Base-by-base conservation (phyloP, 1,139 yeast species). In the Saccharomyces hybrid region DNA sequence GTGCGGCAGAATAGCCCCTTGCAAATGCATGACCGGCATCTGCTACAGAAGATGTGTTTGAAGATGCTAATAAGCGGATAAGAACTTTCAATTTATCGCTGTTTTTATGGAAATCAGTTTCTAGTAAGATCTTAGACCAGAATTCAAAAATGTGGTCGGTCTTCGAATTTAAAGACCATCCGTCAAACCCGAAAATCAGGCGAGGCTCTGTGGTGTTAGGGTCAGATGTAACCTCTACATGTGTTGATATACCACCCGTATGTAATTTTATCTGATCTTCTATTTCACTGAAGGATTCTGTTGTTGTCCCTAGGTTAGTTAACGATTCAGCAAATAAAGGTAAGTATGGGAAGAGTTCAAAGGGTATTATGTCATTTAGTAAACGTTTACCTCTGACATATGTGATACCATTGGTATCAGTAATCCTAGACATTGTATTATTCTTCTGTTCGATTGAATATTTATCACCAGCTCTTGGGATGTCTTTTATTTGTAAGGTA, bases 11-110 rank as follows among this genome's bases (percentile, higher is more conserved):
- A 61, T 75, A 81, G 4, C 83, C 77, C 60, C 83, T 79, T 1
- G 98, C 96, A 71, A 79, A 91, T 1, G 85, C 76, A 66, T 93
- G 98, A 0, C 99, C 99, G 51, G 86, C 76, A 57, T 91, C 95
- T 5, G 96, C 93, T 52, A 90, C 80, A 9, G 79, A 76, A 62
- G 90, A 84, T 61, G 90, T 75, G 63, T 88, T 89, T 63, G 89
- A 91, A 47, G 91, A 86, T 0, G 88, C 86, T 66, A 85, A 71
- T 52, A 84, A 80, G 62, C 85, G 87, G 48, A 95, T 81, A 59
- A 93, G 74, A 1, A 88, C 83, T 58, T 81, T 76, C 56, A 93
- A 75, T 64, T 91, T 93, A 52, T 84, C 85, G 53, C 83, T 74
- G 51, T 87, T 86, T 28, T 73, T 77, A 23, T 74, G 75, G 62